Evolutionary conservation across 2,329 filamentous ascomycete genomes (phyloP), one percentile per base, ranked within the genome.

Genomic region (Colletotrichum camelliae): DNA sequence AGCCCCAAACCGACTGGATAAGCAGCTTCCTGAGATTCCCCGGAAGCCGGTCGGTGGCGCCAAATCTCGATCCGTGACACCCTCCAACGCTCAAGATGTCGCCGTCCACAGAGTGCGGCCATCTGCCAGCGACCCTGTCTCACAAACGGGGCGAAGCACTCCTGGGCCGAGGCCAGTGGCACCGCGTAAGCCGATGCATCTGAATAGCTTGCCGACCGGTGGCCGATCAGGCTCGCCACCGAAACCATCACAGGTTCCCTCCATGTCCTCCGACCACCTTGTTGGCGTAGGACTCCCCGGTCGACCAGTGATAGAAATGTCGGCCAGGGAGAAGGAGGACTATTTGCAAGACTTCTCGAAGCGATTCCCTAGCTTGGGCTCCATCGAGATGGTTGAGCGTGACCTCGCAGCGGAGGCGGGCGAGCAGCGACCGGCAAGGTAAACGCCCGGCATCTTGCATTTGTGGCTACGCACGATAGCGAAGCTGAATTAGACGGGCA

Each of bases 321-420:
- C 87, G 70, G 82, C 86, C 5, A 86, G 88, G 78, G 89, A 93
- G 79, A 94, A 88, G 81, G 91, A 92, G 61, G 94, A 96, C 79
- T 93, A 93, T 80, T 83, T 93, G 60, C 84, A 86, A 75, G 85
- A 95, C 81, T 98, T 98, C 83, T 93, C 93, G 76, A 96, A 96
- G 84, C 89, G 95, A 74, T 98, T 96, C 84, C 96, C 96, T 1
- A 97, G 94, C 82, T 86, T 98, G 74, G 93, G 93, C 72, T 91
- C 95, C 12, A 91, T 98, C 79, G 96, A 98, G 86, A 94, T 96
- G 92, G 94, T 95, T n/a, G 94, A 97, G 85, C 91, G 93, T 76
- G 94, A 91, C 69, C 82, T 90, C 73, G 85, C 83, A 12, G 86
- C 82, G 18, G 86, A 85, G 78, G 82, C 80, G 13, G 81, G 78